phyloP scores from a whole-genome alignment of 2,329 filamentous ascomycete species.

The Eurotiales sp. region DNA sequence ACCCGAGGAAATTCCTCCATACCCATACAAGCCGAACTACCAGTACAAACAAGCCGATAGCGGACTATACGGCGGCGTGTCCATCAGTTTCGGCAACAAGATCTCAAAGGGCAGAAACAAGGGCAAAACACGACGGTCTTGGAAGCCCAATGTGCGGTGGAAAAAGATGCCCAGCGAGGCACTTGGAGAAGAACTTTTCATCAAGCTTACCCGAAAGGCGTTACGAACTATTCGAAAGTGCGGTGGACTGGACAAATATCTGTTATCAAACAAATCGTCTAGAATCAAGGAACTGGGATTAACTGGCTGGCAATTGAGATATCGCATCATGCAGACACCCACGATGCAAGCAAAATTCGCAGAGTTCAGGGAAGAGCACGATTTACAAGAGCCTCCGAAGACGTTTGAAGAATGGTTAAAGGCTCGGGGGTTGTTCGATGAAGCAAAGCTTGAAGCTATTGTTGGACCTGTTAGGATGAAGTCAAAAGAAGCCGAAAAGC shows the following conservation, averaged over 20 bases:
- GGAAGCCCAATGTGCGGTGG: constrained; percentile 48
- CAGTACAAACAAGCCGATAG: constrained; percentile 45
- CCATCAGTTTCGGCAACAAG: constrained; percentile 49
- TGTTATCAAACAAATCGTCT: constrained; percentile 72
- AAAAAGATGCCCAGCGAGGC: constrained; percentile 46
- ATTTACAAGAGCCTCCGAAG: constrained; percentile 52
- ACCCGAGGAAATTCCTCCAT: constrained; percentile 40
- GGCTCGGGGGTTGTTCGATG: constrained; percentile 38
- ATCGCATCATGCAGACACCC: constrained; percentile 79
- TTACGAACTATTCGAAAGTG: constrained; percentile 67
- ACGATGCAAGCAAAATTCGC: constrained; percentile 64
- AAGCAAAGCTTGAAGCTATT: constrained; percentile 16
- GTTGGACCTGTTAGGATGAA: not conserved
- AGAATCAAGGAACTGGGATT: constrained; percentile 84
- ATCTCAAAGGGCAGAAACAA: constrained; percentile 48
- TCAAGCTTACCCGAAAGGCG: constrained; percentile 45
- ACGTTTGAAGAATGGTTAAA: constrained; percentile 42
- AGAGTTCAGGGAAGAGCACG: constrained; percentile 61
- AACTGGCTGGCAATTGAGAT: constrained; percentile 84
- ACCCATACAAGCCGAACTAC: constrained; percentile 43
- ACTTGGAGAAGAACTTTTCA: constrained; percentile 38
- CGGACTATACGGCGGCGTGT: constrained; percentile 46
- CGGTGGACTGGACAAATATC: constrained; percentile 87
- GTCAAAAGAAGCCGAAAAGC: not conserved
- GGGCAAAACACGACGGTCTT: constrained; percentile 46